A percentile compares a stretch with the other conserved stretches of the same genome.
Evolutionary conservation across 1,284 basidiomycete genomes (phyloP).

Genomic region (Marasmius sp.): DNA sequence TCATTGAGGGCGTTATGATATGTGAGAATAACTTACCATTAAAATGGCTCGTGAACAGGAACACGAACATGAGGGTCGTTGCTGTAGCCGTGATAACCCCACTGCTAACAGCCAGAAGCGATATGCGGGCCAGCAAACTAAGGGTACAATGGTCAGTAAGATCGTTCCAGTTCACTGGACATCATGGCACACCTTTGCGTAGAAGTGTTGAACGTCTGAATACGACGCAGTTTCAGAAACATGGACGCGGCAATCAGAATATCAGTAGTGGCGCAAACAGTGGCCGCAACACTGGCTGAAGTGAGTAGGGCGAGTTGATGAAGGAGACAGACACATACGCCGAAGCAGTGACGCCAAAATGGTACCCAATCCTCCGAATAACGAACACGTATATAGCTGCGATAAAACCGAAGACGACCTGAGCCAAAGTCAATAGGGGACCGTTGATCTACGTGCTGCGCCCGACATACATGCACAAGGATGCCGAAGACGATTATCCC

Average conservation of each 20-base stretch:
- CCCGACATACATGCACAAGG: neutral
- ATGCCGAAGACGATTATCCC: neutral
- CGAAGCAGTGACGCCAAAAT: neutral
- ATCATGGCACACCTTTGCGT: constrained; percentile 2
- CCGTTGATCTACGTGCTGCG: neutral
- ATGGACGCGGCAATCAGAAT: constrained; percentile 5
- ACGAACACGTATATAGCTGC: neutral
- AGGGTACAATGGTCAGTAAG: neutral
- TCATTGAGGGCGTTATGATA: neutral
- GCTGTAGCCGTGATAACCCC: constrained; percentile 4
- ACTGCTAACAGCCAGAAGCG: constrained; percentile 5
- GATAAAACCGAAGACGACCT: neutral
- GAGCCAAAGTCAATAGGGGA: neutral
- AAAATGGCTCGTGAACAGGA: constrained; percentile 6
- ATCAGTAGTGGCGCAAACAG: constrained; percentile 8
- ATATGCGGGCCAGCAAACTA: constrained; percentile 8
- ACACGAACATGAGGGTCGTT: constrained; percentile 6
- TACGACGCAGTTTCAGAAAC: neutral
- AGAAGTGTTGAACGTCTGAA: neutral
- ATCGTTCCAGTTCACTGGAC: too few relatives aligned
- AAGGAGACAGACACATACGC: neutral
- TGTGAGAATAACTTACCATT: neutral
- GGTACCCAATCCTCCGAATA: neutral
- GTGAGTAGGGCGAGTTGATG: neutral
- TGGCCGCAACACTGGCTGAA: neutral